Base-by-base conservation (phyloP, 129 eudicot genomes). In the Sambucus nigra region DNA sequence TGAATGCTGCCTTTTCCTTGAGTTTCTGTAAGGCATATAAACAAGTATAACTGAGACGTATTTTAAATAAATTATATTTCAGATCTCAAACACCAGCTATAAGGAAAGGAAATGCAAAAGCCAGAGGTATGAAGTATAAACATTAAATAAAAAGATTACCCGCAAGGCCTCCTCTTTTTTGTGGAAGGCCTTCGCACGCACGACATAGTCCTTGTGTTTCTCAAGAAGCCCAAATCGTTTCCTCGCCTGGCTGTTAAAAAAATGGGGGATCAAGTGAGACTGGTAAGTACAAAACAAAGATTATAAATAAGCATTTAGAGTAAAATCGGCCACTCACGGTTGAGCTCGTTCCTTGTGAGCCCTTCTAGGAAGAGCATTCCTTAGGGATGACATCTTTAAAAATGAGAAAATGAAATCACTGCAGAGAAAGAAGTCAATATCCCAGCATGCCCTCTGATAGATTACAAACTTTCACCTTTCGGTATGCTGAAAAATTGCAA, bases 161-260 rank as follows among this genome's bases (percentile, higher is more conserved):
- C 53, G 87, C 47, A 89, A 50, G 61, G 82, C 53, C 32, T 81
- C 87, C 79, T 89, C 93, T 68, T 84, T 89, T 55, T 79, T 66
- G 68, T 89, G 97, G 58, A 40, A 84, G 38, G 76, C 87, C 63
- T 71, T 68, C 1, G 97, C 97, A 62, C 97, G 95, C 25, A 72
- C 59, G 29, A 89, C 95, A 81, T 89, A 89, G 61, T 89, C 97
- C 76, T 89, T 84, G 76, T 89, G 97, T 61, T 89, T 84, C 62
- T 89, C 97, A 1, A 89, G 93, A 28, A 81, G 53, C 69, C 97
- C 97, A 47, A 78, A 89, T 53, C 76, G 81, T 53, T 54, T 78
- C 49, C 95, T 73, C 17, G 80, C n/a, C n/a, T n/a, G n/a, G n/a
- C n/a, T n/a, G n/a, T n/a, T n/a, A n/a, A n/a, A n/a, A n/a, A n/a